These are phyloP conservation scores for Rhododendron griersonianum DNA, from an alignment of 148 eudicot genomes.

Conservation along the genomic window DNA sequence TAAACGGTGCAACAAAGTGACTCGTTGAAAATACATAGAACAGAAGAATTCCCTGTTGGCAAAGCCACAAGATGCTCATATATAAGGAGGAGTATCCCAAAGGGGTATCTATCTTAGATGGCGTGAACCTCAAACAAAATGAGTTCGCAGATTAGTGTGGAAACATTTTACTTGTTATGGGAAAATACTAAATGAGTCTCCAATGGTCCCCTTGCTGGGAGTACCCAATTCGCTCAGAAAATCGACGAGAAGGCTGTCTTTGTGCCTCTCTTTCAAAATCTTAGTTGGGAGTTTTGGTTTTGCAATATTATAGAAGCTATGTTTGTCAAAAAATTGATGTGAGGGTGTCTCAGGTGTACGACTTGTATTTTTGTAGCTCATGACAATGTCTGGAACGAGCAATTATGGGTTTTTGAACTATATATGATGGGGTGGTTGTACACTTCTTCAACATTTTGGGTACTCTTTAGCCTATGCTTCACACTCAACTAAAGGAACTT, in stretches of 20 bases:
- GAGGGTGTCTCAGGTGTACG: background rate
- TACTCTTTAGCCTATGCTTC: background rate
- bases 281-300: background rate
- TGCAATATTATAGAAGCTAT: background rate
- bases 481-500: background rate
- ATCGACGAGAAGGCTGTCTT: background rate
- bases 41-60: background rate
- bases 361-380: background rate
- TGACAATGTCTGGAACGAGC: background rate
- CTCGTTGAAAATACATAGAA: background rate
- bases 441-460: background rate
- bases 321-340: background rate
- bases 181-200: background rate
- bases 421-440: background rate
- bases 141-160: background rate
- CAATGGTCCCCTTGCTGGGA: background rate
- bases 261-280: background rate
- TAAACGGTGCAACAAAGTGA: background rate
- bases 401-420: background rate
- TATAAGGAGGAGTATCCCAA: background rate
- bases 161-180: background rate
- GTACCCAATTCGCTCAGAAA: background rate
- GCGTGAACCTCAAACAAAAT: background rate
- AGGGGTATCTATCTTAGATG: background rate
- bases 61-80: background rate